Conservation (phyloP, 495 filamentous ascomycete species). For the Copromyces sp. region DNA sequence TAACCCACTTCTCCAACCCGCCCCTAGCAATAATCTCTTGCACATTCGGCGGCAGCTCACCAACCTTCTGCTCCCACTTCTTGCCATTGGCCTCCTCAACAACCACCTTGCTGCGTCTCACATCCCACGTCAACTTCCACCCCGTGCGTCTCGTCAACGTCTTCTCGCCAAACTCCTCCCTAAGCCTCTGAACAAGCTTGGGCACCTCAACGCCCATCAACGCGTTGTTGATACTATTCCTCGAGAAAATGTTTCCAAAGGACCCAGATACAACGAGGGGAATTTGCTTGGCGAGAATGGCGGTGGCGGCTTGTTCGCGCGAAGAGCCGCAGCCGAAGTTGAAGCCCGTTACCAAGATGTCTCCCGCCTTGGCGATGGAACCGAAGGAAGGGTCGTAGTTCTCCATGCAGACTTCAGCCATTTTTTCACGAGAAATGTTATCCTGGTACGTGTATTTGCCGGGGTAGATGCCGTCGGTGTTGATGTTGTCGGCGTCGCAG, state of each 20-base stretch:
- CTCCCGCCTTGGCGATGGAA: constrained; percentile 47
- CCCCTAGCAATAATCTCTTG: constrained; percentile 83
- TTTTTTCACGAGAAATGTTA: constrained; percentile 58
- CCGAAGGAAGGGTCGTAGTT: constrained; percentile 78
- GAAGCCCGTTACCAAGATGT: constrained; percentile 78
- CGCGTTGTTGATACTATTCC: constrained; percentile 91
- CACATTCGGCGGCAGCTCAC: constrained; percentile 77
- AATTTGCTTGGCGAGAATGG: constrained; percentile 77
- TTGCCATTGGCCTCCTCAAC: constrained; percentile 50
- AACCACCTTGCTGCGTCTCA: constrained; percentile 54
- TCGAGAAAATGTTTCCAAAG: constrained; percentile 80
- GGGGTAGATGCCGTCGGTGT: constrained; percentile 80
- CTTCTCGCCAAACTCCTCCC: constrained; percentile 55
- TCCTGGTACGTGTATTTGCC: constrained; percentile 80
- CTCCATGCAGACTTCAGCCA: constrained; percentile 84
- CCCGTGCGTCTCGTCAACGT: constrained; percentile 71
- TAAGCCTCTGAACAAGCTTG: constrained; percentile 54
- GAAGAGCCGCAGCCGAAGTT: constrained; percentile 84
- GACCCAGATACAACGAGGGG: constrained; percentile 75
- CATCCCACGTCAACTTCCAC: constrained; percentile 84
- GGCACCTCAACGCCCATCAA: constrained; percentile 79
- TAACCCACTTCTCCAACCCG: constrained; percentile 77
- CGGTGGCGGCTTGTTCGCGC: constrained; percentile 82
- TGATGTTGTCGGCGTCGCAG: constrained; percentile 63
- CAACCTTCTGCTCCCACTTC: constrained; percentile 71